Evolutionary conservation across 2,329 filamentous ascomycete species (phyloP), one percentile per base, ranked within the genome.

Genomic region (Coniochaeta hoffmannii): DNA sequence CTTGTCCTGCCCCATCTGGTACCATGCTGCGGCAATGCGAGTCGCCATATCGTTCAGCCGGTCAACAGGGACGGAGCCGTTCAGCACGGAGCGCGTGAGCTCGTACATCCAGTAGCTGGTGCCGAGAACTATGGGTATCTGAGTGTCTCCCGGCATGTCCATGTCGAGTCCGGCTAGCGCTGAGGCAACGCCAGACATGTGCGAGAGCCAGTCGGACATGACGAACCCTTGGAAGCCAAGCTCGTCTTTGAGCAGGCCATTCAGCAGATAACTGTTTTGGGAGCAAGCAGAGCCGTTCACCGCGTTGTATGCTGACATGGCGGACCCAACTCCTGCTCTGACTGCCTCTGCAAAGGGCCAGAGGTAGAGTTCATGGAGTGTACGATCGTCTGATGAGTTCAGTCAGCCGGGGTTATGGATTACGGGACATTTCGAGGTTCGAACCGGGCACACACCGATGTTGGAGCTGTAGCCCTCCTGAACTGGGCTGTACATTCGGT

Each of bases 161-260:
- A 80, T 77, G 58, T 93, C 89, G 9, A 93, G 76, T 2, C 89
- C 89, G 38, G 87, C 85, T 11, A 93, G 73, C 4, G 88, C 86
- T 60, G 85, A 85, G 17, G 81, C 83, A 14, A 93, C 87, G 6
- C 89, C 89, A 9, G 83, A 86, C 59, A 87, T 78, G 66, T 92
- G 88, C 2, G 88, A 88, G 17, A 90, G 73, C 88, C 89, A 94
- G 68, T 95, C 89, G n/a, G 80, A 83, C 81, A 89, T 84, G 56
- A 93, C 79, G 63, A 90, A 90, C 0, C 89, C 89, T 61, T 90
- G 87, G 72, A 93, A 93, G 41, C 88, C 88, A 1, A 93, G 76
- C 70, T 94, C 89, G 28, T 81, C 80, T 73, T 94, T 94, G 62
- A 94, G 76, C 2, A 94, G 71, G 46, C 85, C 83, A 66, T 94